phyloP scores from a whole-genome alignment of 1,284 basidiomycete genomes.

The Caloboletus inedulis region DNA sequence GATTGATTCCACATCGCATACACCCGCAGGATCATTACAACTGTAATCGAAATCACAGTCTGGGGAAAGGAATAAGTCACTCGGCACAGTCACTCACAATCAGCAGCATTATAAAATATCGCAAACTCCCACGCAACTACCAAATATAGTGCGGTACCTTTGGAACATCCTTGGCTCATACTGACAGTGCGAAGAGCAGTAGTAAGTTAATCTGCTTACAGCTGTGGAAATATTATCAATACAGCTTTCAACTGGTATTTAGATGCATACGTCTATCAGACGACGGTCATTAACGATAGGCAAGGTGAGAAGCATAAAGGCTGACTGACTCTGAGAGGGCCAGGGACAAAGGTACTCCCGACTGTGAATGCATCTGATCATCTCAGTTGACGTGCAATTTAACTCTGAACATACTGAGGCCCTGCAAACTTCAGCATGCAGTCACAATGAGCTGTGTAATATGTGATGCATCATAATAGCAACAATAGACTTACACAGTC shows the following conservation, averaged over 20 bases:
- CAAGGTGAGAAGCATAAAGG: too few relatives aligned
- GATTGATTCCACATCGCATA: neutral
- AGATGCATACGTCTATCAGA: neutral
- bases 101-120: neutral
- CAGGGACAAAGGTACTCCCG: neutral
- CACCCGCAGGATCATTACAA: neutral
- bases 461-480: too few relatives aligned
- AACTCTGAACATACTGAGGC: slow-evolving; percentile 4
- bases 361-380: neutral
- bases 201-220: neutral
- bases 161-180: neutral
- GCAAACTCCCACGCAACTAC: neutral
- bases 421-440: neutral
- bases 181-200: too few relatives aligned
- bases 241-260: neutral
- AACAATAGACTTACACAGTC: slow-evolving; percentile 5
- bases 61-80: too few relatives aligned
- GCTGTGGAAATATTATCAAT: neutral
- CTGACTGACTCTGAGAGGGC: neutral
- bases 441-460: neutral
- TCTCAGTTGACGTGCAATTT: neutral
- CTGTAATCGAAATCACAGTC: too few relatives aligned
- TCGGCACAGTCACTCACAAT: neutral
- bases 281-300: neutral
- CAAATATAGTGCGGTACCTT: neutral